Conservation (phyloP, 1,284 basidiomycete genomes). For the Moniliophthora roreri region DNA sequence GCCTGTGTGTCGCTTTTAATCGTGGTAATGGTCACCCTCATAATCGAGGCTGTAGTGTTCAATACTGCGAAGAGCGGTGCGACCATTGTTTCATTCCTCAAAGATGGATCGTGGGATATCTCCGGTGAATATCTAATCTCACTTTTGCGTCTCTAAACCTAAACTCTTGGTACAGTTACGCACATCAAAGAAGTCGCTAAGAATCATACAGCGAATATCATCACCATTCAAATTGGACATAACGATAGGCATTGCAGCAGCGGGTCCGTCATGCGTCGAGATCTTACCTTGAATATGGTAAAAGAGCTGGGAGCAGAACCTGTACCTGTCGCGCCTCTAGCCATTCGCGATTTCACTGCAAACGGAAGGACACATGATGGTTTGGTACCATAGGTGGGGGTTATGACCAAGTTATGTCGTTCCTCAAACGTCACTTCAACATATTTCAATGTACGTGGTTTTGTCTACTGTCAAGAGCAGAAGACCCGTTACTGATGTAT, state of each 20-base stretch:
- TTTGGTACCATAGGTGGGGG: not conserved
- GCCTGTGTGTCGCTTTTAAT: not conserved
- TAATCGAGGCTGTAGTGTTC: not conserved
- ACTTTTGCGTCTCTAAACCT: not conserved
- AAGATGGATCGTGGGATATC: not conserved
- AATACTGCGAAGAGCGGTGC: not conserved
- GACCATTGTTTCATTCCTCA: not conserved
- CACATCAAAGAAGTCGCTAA: not conserved
- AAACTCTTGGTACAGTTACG: not conserved
- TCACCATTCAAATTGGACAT: conserved; percentile 1
- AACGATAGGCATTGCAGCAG: not conserved
- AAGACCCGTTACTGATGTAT: not conserved
- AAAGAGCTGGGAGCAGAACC: not conserved
- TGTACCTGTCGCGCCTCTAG: not conserved
- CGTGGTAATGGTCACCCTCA: not conserved
- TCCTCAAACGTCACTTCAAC: no score
- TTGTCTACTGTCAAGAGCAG: no score
- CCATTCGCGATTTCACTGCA: not conserved
- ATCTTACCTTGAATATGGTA: not conserved
- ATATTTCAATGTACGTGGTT: no score
- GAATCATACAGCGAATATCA: not conserved
- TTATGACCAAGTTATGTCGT: not conserved
- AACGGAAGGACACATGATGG: not conserved
- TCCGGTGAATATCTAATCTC: not conserved
- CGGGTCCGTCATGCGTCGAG: not conserved